phyloP scores from a whole-genome alignment of 176 grass and related monocot genomes.

The Lolium rigidum region DNA sequence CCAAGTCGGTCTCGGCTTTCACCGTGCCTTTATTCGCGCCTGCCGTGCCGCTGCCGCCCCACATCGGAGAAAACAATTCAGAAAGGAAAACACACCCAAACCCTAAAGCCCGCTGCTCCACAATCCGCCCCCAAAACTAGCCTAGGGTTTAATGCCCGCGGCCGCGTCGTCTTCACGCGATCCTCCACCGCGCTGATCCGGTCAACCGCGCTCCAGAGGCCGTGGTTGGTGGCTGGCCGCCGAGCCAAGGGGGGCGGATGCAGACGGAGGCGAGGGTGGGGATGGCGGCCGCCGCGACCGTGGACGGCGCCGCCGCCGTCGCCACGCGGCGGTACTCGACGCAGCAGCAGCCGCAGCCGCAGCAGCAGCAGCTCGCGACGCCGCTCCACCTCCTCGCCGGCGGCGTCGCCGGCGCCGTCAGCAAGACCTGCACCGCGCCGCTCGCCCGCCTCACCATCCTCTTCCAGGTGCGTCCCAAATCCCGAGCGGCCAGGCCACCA shows the following conservation, averaged over 20 bases:
- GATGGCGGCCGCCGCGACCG: constrained; percentile 56
- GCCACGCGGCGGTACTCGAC: constrained; percentile 52
- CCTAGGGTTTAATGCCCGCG: constrained; percentile 54
- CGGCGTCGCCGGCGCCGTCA: constrained; percentile 85
- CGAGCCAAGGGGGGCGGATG: constrained; percentile 46
- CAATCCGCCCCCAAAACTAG: constrained; percentile 15
- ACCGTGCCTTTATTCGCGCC: constrained; percentile 42
- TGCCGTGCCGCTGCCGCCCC: constrained; percentile 1
- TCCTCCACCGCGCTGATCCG: constrained; percentile 34
- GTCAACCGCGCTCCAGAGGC: not conserved
- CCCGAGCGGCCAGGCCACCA: not conserved
- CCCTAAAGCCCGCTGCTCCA: constrained; percentile 41
- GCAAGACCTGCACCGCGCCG: constrained; percentile 98
- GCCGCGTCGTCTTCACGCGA: constrained; percentile 36
- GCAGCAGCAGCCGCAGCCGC: constrained; percentile 46
- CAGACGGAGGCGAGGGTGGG: constrained; percentile 79
- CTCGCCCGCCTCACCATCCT: constrained; percentile 95
- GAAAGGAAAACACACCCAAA: constrained; percentile 28
- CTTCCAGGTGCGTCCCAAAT: constrained; percentile 66
- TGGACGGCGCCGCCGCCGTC: constrained; percentile 55
- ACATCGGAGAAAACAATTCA: not conserved
- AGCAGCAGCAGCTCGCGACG: constrained; percentile 63
- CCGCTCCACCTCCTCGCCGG: constrained; percentile 77
- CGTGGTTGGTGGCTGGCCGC: too few relatives aligned
- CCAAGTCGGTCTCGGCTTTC: constrained; percentile 34